Evolutionary conservation across 306 rosid genomes (phyloP).

Genomic region (Vicia villosa): DNA sequence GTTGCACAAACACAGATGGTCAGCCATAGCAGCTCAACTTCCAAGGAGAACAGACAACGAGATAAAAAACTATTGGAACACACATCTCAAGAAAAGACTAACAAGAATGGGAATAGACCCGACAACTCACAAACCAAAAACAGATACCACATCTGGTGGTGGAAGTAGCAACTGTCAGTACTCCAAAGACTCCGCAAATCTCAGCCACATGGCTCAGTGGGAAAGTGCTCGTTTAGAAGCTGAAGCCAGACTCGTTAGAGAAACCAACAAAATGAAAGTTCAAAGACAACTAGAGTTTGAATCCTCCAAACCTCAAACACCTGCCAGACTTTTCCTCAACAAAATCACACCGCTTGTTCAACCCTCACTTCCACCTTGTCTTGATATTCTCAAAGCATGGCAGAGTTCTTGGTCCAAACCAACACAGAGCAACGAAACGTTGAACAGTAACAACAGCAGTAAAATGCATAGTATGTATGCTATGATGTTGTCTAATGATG

Average conservation of each 20-base stretch:
- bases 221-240: slow-evolving; percentile 56
- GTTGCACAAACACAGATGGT: slow-evolving; percentile 40
- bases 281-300: slow-evolving; percentile 1
- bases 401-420: slow-evolving; percentile 49
- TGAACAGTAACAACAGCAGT: background rate
- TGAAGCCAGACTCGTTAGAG: slow-evolving; percentile 46
- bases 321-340: slow-evolving; percentile 40
- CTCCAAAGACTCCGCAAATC: slow-evolving; percentile 38
- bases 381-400: slow-evolving; percentile 66
- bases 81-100: slow-evolving; percentile 56
- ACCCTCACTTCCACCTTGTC: slow-evolving; percentile 39
- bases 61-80: slow-evolving; percentile 58
- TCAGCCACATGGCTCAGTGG: slow-evolving; percentile 66
- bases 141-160: background rate
- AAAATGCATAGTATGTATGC: slow-evolving; percentile 46
- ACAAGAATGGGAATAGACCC: slow-evolving; percentile 55
- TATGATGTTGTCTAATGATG: slow-evolving; percentile 45
- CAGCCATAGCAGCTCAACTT: slow-evolving; percentile 55
- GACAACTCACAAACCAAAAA: slow-evolving; percentile 48
- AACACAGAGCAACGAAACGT: background rate
- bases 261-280: slow-evolving; percentile 42
- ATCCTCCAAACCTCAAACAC: background rate
- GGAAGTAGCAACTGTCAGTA: background rate
- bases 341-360: slow-evolving; percentile 29
- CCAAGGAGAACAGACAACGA: slow-evolving; percentile 58